Evolutionary conservation across 2,329 filamentous ascomycete genomes (phyloP).

Genomic region (Neonectria coccinea): DNA sequence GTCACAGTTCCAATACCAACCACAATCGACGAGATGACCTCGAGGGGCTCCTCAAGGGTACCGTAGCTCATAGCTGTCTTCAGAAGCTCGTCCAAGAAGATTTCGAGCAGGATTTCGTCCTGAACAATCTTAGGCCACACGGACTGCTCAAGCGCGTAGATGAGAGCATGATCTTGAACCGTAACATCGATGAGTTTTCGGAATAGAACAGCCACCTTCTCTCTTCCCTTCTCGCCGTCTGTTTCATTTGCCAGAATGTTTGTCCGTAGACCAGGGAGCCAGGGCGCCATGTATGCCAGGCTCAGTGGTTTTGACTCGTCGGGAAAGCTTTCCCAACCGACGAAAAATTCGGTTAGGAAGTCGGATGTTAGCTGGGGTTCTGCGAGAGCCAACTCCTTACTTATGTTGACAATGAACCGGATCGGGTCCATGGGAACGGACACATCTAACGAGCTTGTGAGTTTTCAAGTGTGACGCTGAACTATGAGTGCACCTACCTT

Average conservation of each 20-base stretch:
- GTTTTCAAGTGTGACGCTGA: background rate
- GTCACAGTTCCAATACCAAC: slow-evolving; percentile 74
- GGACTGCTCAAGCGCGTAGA: slow-evolving; percentile 71
- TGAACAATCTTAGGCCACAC: slow-evolving; percentile 74
- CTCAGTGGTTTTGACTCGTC: slow-evolving; percentile 75
- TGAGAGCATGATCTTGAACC: slow-evolving; percentile 69
- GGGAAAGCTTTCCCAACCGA: slow-evolving; percentile 77
- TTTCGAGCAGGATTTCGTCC: slow-evolving; percentile 74
- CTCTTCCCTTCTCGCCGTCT: slow-evolving; percentile 74
- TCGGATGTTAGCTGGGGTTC: slow-evolving; percentile 76
- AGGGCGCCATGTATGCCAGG: slow-evolving; percentile 77
- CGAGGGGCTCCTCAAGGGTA: slow-evolving; percentile 68
- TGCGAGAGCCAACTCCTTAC: slow-evolving; percentile 70
- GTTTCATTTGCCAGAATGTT: slow-evolving; percentile 68
- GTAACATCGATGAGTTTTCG: slow-evolving; percentile 75
- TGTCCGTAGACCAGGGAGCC: slow-evolving; percentile 71
- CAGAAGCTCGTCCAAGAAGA: slow-evolving; percentile 75
- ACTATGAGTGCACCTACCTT: slow-evolving; percentile 57
- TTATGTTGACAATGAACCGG: slow-evolving; percentile 74
- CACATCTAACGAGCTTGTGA: slow-evolving; percentile 59
- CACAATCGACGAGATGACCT: slow-evolving; percentile 71
- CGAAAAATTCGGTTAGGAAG: slow-evolving; percentile 79
- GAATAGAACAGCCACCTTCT: slow-evolving; percentile 73
- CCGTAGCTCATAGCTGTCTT: slow-evolving; percentile 71
- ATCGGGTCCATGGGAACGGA: slow-evolving; percentile 73